Evolutionary conservation across 495 filamentous ascomycete genomes (phyloP), one percentile per base, ranked within the genome.

Genomic region (Penicillium atrosanguineum): DNA sequence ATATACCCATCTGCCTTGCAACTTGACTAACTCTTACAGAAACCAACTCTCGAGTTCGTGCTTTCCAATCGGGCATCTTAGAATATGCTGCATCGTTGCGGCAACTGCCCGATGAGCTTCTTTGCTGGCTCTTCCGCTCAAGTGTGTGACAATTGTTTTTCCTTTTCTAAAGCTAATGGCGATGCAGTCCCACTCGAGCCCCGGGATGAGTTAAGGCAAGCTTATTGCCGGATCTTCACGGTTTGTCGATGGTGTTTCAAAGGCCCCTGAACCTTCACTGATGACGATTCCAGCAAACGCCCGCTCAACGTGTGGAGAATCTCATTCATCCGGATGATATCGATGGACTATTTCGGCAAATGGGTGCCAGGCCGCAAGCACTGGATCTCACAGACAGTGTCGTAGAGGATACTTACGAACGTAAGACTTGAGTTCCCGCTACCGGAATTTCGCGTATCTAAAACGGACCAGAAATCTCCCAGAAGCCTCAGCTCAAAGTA

Each of bases 121-220:
- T 90, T 20, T 44, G 74, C 18, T 96, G 91, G 91, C 78, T 93
- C 3, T 71, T 95, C 11, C 72, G 83, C 38, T 83, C 90, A 55
- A 61, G 82, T 82, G 53, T 34, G 73, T 66, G 25, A 7, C 19
- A 23, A 11, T 16, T 31, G 0, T 16, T 38, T 23, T 15, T 19
- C n/a, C 39, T 23, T 20, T 16, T 19, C 48, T 34, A 42, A 50
- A 37, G 37, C 50, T 71, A 48, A 62, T 48, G 48, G 2, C 55
- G 14, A 4, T 29, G 6, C 19, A 84, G 74, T 86, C n/a, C 79
- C 81, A 44, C 61, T 72, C 11, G 86, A 89, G 59, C 72, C 70
- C 38, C 78, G 79, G 37, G 79, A 82, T 26, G 81, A 82, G 51
- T 70, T 94, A 29, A 79, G 84, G 50, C 65, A 77, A 40, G 83